Conservation (phyloP, 208 protist genomes). For the Acanthamoeba sp. region DNA sequence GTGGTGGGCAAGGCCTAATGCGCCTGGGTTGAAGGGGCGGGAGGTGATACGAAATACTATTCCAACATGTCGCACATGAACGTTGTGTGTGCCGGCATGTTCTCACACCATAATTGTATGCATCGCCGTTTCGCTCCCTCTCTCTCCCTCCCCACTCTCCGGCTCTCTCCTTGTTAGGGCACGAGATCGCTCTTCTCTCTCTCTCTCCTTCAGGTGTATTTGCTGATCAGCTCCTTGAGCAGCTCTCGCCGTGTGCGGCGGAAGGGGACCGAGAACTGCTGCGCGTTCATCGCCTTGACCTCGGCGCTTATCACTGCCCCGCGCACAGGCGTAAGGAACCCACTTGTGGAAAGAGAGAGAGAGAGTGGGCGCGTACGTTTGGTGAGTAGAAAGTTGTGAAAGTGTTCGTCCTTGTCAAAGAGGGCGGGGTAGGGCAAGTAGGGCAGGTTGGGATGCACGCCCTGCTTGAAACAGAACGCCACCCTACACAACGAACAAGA, state of each 20-base stretch:
- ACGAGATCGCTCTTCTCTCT: too few species aligned
- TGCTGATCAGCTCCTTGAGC: not conserved
- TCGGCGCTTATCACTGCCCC: conserved; percentile 30
- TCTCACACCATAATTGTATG: too few species aligned
- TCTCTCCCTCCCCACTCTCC: too few species aligned
- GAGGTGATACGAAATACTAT: too few species aligned
- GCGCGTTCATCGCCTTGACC: conserved; percentile 50
- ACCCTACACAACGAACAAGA: conserved; percentile 1
- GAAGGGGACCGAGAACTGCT: conserved; percentile 49
- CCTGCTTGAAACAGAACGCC: conserved; percentile 16
- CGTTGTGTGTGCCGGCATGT: too few species aligned
- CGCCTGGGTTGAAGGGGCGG: too few species aligned
- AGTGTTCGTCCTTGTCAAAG: conserved; percentile 65
- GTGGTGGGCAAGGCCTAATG: not conserved
- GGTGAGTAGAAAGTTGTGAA: conserved; percentile 75
- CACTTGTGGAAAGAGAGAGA: not conserved
- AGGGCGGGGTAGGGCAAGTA: conserved; percentile 70
- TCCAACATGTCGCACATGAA: too few species aligned
- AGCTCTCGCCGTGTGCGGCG: conserved; percentile 26
- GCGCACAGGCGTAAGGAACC: not conserved
- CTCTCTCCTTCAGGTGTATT: conserved; percentile 18
- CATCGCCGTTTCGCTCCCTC: too few species aligned
- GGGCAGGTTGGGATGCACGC: conserved; percentile 67
- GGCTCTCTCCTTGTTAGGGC: too few species aligned
- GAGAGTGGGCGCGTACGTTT: conserved; percentile 47